Evolutionary conservation across 2,329 filamentous ascomycete species (phyloP), one percentile per base, ranked within the genome.

Genomic region (Dactylellina drechsleri): DNA sequence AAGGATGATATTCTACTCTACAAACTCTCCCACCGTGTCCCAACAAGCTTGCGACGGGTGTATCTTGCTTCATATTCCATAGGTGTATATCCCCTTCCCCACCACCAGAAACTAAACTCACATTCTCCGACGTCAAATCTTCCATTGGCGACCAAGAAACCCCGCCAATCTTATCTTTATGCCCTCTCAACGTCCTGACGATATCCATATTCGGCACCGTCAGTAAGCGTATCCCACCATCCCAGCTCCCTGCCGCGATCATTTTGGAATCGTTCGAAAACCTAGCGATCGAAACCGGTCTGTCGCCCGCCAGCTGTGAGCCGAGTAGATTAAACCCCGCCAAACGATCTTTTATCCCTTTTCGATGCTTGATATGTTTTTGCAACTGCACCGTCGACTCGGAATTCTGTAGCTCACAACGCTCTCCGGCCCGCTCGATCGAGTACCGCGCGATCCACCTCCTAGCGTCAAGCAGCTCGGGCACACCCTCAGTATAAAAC

Each of bases 1-100:
- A 96, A 0, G 95, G 95, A 78, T 99, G 95, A 80, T 98, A 97
- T 72, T 97, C 95, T 12, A 96, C 90, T 67, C 94, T 89, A 79
- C 93, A 97, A 7, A 99, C 93, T 76, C 95, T 90, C 64, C 91
- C 91, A 3, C 87, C 89, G 80, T 99, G 95, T 0, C 94, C 95
- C 23, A 89, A 86, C 0, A 98, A 85, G 0, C 91, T 96, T 0
- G 91, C 87, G 2, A 97, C 81, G 0, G 95, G 95, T 0, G 92
- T 95, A 76, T 97, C 92, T 81, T 94, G 87, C 52, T 89, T 89
- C 53, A 98, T 84, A 3, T 92, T 94, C 95, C 95, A 99, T 13
- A 99, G 85, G 80, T 97, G 89, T 50, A 99, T 87, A 75, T 92
- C 87, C 0, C 92, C 92, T 80, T 97, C 94, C 16, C 92, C 93